Percentiles rank a stretch among this genome's conserved stretches.
These are phyloP conservation scores for Metschnikowia drakensbergensis DNA, from an alignment of 805 yeast species.

Conservation along the genomic window DNA sequence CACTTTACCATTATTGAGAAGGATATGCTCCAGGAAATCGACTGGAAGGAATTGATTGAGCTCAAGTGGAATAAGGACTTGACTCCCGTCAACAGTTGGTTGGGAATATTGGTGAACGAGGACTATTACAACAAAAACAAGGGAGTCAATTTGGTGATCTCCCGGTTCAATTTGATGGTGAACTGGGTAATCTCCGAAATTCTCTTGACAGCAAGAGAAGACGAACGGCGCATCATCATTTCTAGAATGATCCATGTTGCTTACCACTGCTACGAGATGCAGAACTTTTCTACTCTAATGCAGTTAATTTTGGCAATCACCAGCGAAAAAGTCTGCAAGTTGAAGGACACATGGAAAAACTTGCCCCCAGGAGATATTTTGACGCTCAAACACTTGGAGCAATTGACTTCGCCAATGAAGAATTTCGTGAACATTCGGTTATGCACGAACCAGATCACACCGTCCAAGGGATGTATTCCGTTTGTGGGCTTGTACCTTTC, in stretches of 20 bases:
- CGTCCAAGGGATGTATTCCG: slow-evolving; percentile 79
- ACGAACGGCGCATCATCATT: slow-evolving; percentile 64
- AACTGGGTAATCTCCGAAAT: slow-evolving; percentile 93
- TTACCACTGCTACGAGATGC: slow-evolving; percentile 62
- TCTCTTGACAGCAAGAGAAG: slow-evolving; percentile 57
- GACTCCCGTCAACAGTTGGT: slow-evolving; percentile 77
- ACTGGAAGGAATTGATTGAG: slow-evolving; percentile 87
- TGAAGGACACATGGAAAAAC: slow-evolving; percentile 69
- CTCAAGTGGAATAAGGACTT: slow-evolving; percentile 66
- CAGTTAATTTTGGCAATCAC: slow-evolving; percentile 81
- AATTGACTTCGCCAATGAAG: slow-evolving; percentile 66
- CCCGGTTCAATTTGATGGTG: slow-evolving; percentile 83
- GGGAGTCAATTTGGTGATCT: slow-evolving; percentile 80
- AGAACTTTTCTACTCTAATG: slow-evolving; percentile 83
- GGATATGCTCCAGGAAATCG: slow-evolving; percentile 79
- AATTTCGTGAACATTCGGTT: slow-evolving; percentile 68
- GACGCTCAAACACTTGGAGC: slow-evolving; percentile 63
- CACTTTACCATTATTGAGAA: slow-evolving; percentile 85
- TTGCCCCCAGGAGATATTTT: slow-evolving; percentile 70
- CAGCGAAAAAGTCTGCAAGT: slow-evolving; percentile 54
- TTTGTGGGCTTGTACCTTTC: slow-evolving; percentile 82
- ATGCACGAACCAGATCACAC: slow-evolving; percentile 56
- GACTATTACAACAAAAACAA: slow-evolving; percentile 42
- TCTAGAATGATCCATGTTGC: slow-evolving; percentile 88
- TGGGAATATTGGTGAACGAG: slow-evolving; percentile 62